A percentile compares a stretch with the other conserved stretches of the same genome.
Conservation (phyloP, 148 eudicot genomes). For the Mesembryanthemum crystallinum region DNA sequence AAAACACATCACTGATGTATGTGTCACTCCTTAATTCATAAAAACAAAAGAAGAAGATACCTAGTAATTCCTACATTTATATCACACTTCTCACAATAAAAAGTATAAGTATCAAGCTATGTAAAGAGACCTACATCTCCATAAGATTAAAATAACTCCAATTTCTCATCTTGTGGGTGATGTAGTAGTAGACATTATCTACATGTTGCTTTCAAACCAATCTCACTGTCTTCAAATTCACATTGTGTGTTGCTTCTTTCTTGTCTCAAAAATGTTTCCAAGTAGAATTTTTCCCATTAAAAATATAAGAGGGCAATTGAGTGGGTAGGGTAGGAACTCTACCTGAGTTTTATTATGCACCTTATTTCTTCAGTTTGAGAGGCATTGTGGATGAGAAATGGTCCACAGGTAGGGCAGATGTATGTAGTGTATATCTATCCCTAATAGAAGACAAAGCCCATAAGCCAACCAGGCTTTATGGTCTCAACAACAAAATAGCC, state of each 20-base stretch:
- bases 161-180: not conserved
- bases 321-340: slow-evolving; percentile 19
- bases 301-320: slow-evolving; percentile 5
- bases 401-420: slow-evolving; percentile 40
- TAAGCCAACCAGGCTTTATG: slow-evolving; percentile 45
- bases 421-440: slow-evolving; percentile 21
- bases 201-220: slow-evolving; percentile 22
- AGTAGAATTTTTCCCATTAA: not conserved
- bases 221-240: slow-evolving; percentile 14
- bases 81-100: too few relatives aligned
- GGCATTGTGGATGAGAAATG: slow-evolving; percentile 32
- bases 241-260: slow-evolving; percentile 16
- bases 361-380: not conserved
- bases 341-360: not conserved
- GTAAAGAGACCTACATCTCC: slow-evolving; percentile 1
- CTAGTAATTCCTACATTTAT: too few relatives aligned
- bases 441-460: slow-evolving; percentile 33
- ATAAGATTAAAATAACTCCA: too few relatives aligned
- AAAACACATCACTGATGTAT: too few relatives aligned
- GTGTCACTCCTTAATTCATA: too few relatives aligned
- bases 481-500: slow-evolving; percentile 33
- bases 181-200: slow-evolving; percentile 15
- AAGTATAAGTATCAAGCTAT: not conserved
- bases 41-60: too few relatives aligned
- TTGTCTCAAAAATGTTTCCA: slow-evolving; percentile 4